phyloP scores from a whole-genome alignment of 2,329 filamentous ascomycete genomes.

The Epicoccum sorghinum region DNA sequence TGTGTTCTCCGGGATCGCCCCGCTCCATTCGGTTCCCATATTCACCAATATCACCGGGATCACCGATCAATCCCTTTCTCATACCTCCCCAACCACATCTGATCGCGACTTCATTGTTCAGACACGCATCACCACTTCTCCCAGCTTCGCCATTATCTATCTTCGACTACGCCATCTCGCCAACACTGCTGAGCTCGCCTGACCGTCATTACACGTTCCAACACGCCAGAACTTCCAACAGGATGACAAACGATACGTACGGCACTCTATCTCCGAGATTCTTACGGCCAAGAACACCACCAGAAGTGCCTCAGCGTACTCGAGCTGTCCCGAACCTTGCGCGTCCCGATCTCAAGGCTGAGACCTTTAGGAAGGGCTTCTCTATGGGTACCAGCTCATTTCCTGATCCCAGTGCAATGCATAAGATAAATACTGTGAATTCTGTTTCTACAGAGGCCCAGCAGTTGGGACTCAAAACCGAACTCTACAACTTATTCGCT shows the following conservation, averaged over 20 bases:
- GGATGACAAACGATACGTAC: not conserved
- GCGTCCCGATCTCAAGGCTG: not conserved
- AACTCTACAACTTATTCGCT: slow-evolving; percentile 18
- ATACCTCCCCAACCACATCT: slow-evolving; percentile 6
- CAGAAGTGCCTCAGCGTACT: not conserved
- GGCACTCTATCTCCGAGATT: not conserved
- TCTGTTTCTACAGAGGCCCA: not conserved
- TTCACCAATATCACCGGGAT: slow-evolving; percentile 12
- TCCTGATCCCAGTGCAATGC: too few species aligned
- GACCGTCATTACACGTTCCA: not conserved
- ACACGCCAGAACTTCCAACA: not conserved
- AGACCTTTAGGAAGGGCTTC: not conserved
- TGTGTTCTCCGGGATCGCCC: not conserved
- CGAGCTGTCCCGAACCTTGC: not conserved
- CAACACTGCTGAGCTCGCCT: slow-evolving; percentile 5
- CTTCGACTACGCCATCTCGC: slow-evolving; percentile 22
- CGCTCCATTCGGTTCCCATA: not conserved
- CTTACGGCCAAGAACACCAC: not conserved
- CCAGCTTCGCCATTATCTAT: slow-evolving; percentile 26
- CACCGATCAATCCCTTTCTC: slow-evolving; percentile 24
- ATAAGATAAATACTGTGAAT: too few species aligned
- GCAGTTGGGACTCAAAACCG: slow-evolving; percentile 5
- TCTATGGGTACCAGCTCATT: too few species aligned
- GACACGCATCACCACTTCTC: slow-evolving; percentile 19
- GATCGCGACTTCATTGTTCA: not conserved